Base-by-base conservation (phyloP, 768 basidiomycete genomes). In the Auricularia heimuer region DNA sequence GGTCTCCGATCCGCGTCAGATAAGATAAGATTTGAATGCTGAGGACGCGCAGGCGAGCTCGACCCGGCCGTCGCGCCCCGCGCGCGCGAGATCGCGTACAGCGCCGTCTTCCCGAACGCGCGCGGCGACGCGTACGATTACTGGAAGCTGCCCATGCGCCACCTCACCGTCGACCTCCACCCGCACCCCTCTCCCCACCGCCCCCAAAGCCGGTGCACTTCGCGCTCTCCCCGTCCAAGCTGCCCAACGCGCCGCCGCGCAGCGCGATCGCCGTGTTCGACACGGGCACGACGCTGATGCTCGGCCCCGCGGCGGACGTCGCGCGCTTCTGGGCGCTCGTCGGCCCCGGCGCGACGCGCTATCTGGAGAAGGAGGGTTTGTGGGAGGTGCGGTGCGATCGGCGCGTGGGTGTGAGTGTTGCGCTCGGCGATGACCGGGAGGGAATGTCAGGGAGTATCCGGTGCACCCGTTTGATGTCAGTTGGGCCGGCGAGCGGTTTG, bases 191-290 rank as follows among this genome's bases (percentile, higher is more conserved):
- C 39, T 8, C 4, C 85, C 69, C 77, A 84, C 65, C 47, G 6
- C 47, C 11, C 11, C 1, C 8, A 4, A 4, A 21, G 21, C 47
- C 47, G 21, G 1, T 72, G 29, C 58, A 71, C 0, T 74, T 87
- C 42, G 63, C 72, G 0, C 70, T 85, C 18, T 79, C 83, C 2
- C 64, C 70, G 16, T 84, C 85, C 16, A 78, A 78, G 64, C 74
- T 84, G 34, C 71, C 68, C 3, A 77, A 77, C 21, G 75, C 81
- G 29, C 61, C 72, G 12, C 18, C 11, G 4, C 11, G 47, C 14
- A 68, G 74, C 1, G 78, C 80, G 0, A 80, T 87, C 61, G 85
- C 81, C 3, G 81, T 89, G 33, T 77, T 87, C 34, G 87, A 88
- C 69, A 85, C 85, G 33, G 85, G 85, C 3, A 84, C 83, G 33